Base-by-base conservation (phyloP, 2,329 filamentous ascomycete genomes). In the Sporothrix globosa region DNA sequence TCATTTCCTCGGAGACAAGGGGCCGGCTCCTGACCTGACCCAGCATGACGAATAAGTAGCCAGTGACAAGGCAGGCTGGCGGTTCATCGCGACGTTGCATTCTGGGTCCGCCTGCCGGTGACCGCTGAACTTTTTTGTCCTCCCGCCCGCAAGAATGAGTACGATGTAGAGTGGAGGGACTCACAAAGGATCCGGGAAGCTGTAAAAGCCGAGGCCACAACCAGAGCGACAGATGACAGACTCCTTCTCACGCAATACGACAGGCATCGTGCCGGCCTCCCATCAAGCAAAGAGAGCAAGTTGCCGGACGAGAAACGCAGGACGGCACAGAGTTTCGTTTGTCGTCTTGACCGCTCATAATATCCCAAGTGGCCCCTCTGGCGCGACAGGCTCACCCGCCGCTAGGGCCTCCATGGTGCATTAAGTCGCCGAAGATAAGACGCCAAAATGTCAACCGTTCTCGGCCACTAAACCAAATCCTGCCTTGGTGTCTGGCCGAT, bases 401-500 rank as follows among this genome's bases (percentile, higher is more conserved):
- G 27, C 27, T 30, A 30, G 27, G 27, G 27, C 27, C 27, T 30
- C 27, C 27, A 2, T 34, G 56, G 34, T 44, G n/a, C 34, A 30
- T 44, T 10, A 60, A 60, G 34, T 60, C 34, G 56, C 56, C 56
- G 56, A 60, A 11, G 56, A 44, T 30, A 2, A 2, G 27, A 30
- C 27, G 27, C 27, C 54, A 41, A 9, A 19, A 39, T 6, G 46
- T 19, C 46, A 17, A 46, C 44, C 44, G 44, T 30, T 14, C 53
- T 9, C 34, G 54, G 54, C 54, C 54, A 21, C 54, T 60, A 60
- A 60, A 60, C 54, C 30, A 34, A 39, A 17, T 41, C 27, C 41
- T 41, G 30, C 30, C 9, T 4, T 44, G 34, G 24, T 44, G 56
- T n/a, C 41, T 44, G n/a, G 19, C 19, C 34, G 56, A 19, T 60